Conservation (phyloP, 2,329 filamentous ascomycete species). For the Microcera coccophila region DNA sequence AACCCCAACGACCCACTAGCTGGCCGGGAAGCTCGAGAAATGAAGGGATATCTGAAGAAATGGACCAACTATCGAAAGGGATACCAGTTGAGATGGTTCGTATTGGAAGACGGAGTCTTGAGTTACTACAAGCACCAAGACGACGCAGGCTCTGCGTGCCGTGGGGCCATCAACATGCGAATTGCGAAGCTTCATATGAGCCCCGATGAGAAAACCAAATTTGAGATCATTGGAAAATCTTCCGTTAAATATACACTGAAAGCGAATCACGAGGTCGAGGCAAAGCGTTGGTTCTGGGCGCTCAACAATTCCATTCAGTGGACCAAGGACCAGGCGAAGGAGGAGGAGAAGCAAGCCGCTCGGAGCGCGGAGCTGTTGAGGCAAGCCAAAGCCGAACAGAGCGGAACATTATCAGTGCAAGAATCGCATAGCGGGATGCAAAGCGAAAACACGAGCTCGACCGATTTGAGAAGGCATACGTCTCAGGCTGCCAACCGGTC, state of each 20-base stretch:
- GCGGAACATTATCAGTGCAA: slow-evolving; percentile 44
- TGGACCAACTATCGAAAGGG: slow-evolving; percentile 99
- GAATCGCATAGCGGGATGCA: slow-evolving; percentile 51
- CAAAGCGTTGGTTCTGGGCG: slow-evolving; percentile 98
- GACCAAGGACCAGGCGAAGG: slow-evolving; percentile 93
- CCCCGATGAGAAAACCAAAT: slow-evolving; percentile 92
- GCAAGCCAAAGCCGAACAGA: slow-evolving; percentile 75
- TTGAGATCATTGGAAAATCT: slow-evolving; percentile 96
- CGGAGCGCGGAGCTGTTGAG: slow-evolving; percentile 71
- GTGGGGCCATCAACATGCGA: slow-evolving; percentile 97
- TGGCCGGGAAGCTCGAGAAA: slow-evolving; percentile 85
- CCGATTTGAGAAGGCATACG: slow-evolving; percentile 43
- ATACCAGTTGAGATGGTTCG: slow-evolving; percentile 96
- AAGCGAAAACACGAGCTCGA: slow-evolving; percentile 52
- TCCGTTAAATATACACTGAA: slow-evolving; percentile 98
- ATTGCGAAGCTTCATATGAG: slow-evolving; percentile 96
- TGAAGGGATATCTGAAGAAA: slow-evolving; percentile 98
- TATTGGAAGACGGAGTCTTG: slow-evolving; percentile 91
- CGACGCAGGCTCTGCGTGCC: slow-evolving; percentile 90
- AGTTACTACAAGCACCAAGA: slow-evolving; percentile 99
- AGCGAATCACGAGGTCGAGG: slow-evolving; percentile 96
- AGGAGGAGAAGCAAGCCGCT: slow-evolving; percentile 74
- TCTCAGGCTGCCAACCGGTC: slow-evolving; percentile 39
- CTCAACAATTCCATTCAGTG: slow-evolving; percentile 98
- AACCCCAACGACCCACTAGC: slow-evolving; percentile 59